A percentile compares a stretch with the other conserved stretches of the same genome.
These are phyloP conservation scores for Echria macrotheca DNA, from an alignment of 495 filamentous ascomycete genomes.

Conservation along the genomic window DNA sequence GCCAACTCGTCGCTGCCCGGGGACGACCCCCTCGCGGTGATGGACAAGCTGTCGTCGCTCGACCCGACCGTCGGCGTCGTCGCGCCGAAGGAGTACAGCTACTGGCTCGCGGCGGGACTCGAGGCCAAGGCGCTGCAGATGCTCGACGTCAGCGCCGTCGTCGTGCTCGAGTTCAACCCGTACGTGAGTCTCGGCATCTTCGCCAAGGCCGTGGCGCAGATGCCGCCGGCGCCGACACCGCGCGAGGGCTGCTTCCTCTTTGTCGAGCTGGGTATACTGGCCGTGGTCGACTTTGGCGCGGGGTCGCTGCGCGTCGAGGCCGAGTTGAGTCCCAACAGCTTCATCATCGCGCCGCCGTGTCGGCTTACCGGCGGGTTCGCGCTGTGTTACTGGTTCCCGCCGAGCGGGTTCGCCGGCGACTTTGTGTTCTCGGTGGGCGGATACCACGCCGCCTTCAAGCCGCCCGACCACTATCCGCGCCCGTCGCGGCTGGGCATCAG, in stretches of 20 bases:
- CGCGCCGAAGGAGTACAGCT: conserved; percentile 12
- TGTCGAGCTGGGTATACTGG: conserved; percentile 39
- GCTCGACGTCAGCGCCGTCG: conserved; percentile 33
- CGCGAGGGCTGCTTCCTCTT: conserved; percentile 23
- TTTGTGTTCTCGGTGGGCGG: conserved; percentile 52
- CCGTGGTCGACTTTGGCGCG: conserved; percentile 28
- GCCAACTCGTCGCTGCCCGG: conserved; percentile 25
- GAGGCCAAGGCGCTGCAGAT: conserved; percentile 39
- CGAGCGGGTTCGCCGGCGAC: conserved; percentile 29
- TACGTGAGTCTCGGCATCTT: conserved; percentile 35
- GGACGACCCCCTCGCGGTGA: not conserved
- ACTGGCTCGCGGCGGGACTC: conserved; percentile 41
- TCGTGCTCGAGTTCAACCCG: conserved; percentile 26
- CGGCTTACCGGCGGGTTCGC: conserved; percentile 47
- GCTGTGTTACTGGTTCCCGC: conserved; percentile 42
- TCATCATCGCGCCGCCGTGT: conserved; percentile 36
- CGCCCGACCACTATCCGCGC: conserved; percentile 37
- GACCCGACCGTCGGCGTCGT: too few relatives aligned
- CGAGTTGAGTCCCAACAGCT: conserved; percentile 39
- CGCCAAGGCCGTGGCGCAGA: conserved; percentile 31
- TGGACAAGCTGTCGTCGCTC: not conserved
- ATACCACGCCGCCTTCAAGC: conserved; percentile 38
- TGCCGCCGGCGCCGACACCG: conserved; percentile 22
- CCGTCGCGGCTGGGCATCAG: conserved; percentile 40
- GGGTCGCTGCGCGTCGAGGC: conserved; percentile 39